Conservation (phyloP, 73 alveolate genomes). For the Diophrys sp. region DNA sequence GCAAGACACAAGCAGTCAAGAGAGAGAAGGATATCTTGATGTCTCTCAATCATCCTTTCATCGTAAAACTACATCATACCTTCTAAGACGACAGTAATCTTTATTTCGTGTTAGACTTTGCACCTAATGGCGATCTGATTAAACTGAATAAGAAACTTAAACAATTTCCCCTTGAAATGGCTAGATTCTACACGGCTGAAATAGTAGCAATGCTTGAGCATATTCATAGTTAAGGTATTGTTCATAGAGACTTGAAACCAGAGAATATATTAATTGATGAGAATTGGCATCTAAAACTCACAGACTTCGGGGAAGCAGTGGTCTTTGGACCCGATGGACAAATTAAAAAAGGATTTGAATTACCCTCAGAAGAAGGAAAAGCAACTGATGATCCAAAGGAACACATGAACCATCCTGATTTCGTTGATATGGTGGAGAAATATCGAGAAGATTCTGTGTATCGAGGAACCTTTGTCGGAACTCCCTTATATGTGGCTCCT, state of each 20-base stretch:
- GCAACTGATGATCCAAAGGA: constrained; percentile 5
- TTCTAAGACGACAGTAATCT: constrained; percentile 5
- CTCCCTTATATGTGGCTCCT: constrained; percentile 88
- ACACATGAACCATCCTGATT: constrained; percentile 11
- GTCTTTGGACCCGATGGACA: constrained; percentile 15
- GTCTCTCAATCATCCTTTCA: not conserved
- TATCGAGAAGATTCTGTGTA: constrained; percentile 9
- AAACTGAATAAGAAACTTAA: not conserved
- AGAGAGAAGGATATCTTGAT: not conserved
- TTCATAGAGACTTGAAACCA: constrained; percentile 88
- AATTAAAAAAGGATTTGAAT: not conserved
- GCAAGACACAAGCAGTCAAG: not conserved
- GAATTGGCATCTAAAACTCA: constrained; percentile 70
- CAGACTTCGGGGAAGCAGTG: constrained; percentile 57
- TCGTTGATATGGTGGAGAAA: not conserved
- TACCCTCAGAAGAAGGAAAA: not conserved
- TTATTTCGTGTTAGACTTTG: constrained; percentile 62
- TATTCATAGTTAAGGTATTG: constrained; percentile 71
- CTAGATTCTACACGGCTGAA: constrained; percentile 78
- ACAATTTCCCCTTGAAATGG: constrained; percentile 51
- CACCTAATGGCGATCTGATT: constrained; percentile 49
- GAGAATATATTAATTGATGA: constrained; percentile 84
- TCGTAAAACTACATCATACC: not conserved
- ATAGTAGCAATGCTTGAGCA: constrained; percentile 70
- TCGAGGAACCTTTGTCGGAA: constrained; percentile 72